These are phyloP conservation scores for Periglandula ipomoeae DNA, from an alignment of 2,329 filamentous ascomycete species.

Conservation along the genomic window DNA sequence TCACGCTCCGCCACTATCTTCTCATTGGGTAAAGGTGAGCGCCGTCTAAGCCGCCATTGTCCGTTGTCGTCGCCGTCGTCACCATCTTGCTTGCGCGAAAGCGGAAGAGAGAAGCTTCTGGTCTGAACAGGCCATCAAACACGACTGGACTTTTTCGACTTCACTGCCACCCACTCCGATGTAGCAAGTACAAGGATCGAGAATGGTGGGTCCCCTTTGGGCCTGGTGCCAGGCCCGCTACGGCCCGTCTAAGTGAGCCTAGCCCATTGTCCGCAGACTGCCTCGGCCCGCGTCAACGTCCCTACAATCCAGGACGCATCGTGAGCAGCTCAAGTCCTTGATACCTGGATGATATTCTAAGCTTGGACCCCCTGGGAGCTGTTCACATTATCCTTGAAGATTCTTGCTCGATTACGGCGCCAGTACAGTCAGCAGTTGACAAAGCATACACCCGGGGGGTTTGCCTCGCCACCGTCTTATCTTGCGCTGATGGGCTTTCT, in stretches of 20 bases:
- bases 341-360: not conserved
- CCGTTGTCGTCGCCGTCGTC: too few species aligned
- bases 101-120: too few species aligned
- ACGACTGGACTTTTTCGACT: slow-evolving; percentile 1
- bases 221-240: too few species aligned
- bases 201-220: not conserved
- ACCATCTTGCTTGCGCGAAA: too few species aligned
- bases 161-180: not conserved
- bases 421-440: not conserved
- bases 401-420: not conserved
- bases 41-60: too few species aligned
- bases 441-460: not conserved
- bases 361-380: not conserved
- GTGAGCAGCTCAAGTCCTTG: not conserved
- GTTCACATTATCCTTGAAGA: not conserved
- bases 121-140: too few species aligned
- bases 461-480: not conserved
- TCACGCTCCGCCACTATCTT: too few species aligned
- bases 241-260: not conserved
- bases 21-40: too few species aligned
- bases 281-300: not conserved
- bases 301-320: not conserved
- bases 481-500: not conserved
- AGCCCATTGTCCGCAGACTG: not conserved
- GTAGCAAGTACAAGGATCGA: not conserved